phyloP scores from a whole-genome alignment of 495 filamentous ascomycete genomes.

The Penicillium paxilli region DNA sequence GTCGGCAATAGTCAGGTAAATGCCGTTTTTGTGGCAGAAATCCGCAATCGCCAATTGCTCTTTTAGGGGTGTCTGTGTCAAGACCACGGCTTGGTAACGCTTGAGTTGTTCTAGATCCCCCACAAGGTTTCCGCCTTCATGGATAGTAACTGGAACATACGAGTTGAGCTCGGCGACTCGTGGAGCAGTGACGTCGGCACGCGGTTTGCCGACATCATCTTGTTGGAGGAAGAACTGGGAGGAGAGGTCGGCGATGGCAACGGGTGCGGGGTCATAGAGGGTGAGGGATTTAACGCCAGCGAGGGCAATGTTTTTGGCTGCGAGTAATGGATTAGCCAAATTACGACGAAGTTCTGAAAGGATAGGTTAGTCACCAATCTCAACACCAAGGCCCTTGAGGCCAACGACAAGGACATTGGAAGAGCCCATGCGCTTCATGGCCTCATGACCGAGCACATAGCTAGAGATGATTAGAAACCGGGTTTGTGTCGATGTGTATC shows the following conservation, averaged over 20 bases:
- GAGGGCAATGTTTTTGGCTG: conserved; percentile 96
- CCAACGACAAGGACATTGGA: conserved; percentile 94
- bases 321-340: conserved; percentile 5
- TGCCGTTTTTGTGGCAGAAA: conserved; percentile 89
- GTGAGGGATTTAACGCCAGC: conserved; percentile 91
- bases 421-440: conserved; percentile 98
- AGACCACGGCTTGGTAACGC: conserved; percentile 87
- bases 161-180: conserved; percentile 93
- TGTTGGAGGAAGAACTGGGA: conserved; percentile 93
- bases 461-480: conserved; percentile 23
- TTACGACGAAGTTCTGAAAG: not conserved
- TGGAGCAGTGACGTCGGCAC: conserved; percentile 82
- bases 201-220: conserved; percentile 88
- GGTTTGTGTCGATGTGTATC: conserved; percentile 1
- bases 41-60: conserved; percentile 82
- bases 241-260: conserved; percentile 81
- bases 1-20: conserved; percentile 83
- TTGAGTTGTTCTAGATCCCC: conserved; percentile 74
- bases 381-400: conserved; percentile 90
- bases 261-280: conserved; percentile 80
- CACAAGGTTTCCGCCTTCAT: conserved; percentile 62
- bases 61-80: conserved; percentile 78
- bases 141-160: conserved; percentile 85
- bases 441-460: conserved; percentile 97
- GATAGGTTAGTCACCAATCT: conserved; percentile 64